phyloP scores from a whole-genome alignment of 2,329 filamentous ascomycete genomes.

The Epicoccum nigrum region DNA sequence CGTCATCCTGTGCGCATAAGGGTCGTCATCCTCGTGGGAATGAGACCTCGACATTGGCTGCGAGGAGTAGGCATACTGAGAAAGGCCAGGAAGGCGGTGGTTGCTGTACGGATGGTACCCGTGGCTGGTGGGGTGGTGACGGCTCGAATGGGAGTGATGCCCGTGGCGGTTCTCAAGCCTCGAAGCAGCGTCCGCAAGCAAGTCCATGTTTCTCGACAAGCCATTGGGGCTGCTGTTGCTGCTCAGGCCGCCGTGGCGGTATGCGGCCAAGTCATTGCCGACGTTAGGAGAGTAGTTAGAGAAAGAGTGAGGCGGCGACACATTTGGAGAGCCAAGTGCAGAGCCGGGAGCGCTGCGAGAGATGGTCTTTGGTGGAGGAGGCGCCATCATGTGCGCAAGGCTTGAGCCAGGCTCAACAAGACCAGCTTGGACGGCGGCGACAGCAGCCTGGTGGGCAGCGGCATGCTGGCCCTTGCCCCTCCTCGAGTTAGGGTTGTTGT shows the following conservation, averaged over 20 bases:
- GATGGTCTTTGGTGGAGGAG: constrained; percentile 72
- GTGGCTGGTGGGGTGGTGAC: constrained; percentile 50
- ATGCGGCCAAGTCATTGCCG: constrained; percentile 64
- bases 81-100: constrained; percentile 63
- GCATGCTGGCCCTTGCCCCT: constrained; percentile 83
- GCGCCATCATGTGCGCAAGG: constrained; percentile 74
- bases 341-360: constrained; percentile 89
- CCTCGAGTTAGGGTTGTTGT: constrained; percentile 98
- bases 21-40: constrained; percentile 82
- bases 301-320: constrained; percentile 92
- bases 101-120: constrained; percentile 57
- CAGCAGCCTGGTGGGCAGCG: constrained; percentile 63
- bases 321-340: constrained; percentile 88
- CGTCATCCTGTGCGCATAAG: constrained; percentile 74
- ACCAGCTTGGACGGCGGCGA: constrained; percentile 57
- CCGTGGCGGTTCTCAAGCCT: constrained; percentile 68
- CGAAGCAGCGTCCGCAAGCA: constrained; percentile 72
- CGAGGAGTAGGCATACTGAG: constrained; percentile 63
- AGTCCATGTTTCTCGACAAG: constrained; percentile 65
- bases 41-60: constrained; percentile 92
- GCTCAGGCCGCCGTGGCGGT: constrained; percentile 48
- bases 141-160: constrained; percentile 47
- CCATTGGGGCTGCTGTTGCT: constrained; percentile 55
- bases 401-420: constrained; percentile 58
- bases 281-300: constrained; percentile 64